Conservation (phyloP, 441 rosid species). For the Mallotus japonicus region DNA sequence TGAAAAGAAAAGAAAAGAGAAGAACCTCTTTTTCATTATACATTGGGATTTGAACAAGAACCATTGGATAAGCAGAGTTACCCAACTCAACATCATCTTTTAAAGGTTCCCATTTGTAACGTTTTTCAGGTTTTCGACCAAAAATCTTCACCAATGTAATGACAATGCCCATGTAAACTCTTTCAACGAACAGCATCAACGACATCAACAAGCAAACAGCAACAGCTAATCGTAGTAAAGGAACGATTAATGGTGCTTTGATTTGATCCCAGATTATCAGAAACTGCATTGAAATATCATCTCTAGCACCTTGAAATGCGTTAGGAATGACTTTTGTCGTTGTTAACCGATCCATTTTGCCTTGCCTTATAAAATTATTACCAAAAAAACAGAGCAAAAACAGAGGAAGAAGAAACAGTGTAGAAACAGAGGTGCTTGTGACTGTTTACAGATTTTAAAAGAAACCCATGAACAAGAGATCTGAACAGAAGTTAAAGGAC, state of each 20-base stretch:
- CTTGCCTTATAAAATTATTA: not conserved
- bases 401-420: not conserved
- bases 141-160: slow-evolving; percentile 61
- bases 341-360: slow-evolving; percentile 51
- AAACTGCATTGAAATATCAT: slow-evolving; percentile 54
- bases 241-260: slow-evolving; percentile 75
- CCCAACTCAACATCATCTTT: slow-evolving; percentile 84
- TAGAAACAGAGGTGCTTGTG: not conserved
- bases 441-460: not conserved
- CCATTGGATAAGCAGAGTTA: slow-evolving; percentile 75
- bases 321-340: slow-evolving; percentile 46
- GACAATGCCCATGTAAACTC: slow-evolving; percentile 78
- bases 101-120: slow-evolving; percentile 71
- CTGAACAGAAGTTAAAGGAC: slow-evolving; percentile 5
- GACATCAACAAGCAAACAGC: slow-evolving; percentile 72
- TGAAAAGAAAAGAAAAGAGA: slow-evolving; percentile 3
- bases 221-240: slow-evolving; percentile 54
- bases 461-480: slow-evolving; percentile 6
- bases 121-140: slow-evolving; percentile 73
- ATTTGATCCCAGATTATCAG: slow-evolving; percentile 58
- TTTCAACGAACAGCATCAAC: slow-evolving; percentile 77
- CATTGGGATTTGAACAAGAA: slow-evolving; percentile 95
- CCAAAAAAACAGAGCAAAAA: slow-evolving; percentile 1
- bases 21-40: slow-evolving; percentile 84
- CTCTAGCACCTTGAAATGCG: slow-evolving; percentile 49